Conservation (phyloP, 768 basidiomycete species). For the Coprinellus micaceus region DNA sequence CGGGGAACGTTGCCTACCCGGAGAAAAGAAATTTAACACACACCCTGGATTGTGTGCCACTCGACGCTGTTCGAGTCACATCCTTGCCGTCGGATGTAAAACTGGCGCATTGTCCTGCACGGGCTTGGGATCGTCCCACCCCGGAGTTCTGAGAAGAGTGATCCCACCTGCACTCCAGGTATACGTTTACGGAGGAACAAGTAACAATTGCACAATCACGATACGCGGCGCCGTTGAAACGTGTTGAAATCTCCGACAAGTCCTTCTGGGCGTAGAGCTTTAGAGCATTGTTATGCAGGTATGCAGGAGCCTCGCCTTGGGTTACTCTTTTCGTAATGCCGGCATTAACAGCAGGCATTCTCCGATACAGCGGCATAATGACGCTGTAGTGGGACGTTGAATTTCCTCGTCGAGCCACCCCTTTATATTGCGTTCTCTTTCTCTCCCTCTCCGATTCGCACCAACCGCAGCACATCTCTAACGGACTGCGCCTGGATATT, state of each 20-base stretch:
- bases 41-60: too few species aligned
- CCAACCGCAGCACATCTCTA: too few species aligned
- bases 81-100: too few species aligned
- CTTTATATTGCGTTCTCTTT: not conserved
- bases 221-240: not conserved
- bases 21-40: not conserved
- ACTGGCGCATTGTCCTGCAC: too few species aligned
- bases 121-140: too few species aligned
- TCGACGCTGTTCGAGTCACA: too few species aligned
- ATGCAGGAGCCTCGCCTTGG: not conserved
- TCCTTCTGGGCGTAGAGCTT: not conserved
- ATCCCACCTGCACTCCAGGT: too few species aligned
- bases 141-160: too few species aligned
- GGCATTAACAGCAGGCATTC: not conserved
- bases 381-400: not conserved
- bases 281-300: constrained; percentile 1
- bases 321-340: not conserved
- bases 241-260: not conserved
- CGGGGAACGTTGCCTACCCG: not conserved
- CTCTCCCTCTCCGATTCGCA: not conserved
- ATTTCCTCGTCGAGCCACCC: not conserved
- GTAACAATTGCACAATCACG: not conserved
- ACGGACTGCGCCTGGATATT: too few species aligned
- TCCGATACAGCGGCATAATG: not conserved
- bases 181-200: not conserved